Evolutionary conservation across 2,329 filamentous ascomycete genomes (phyloP).

Genomic region (Tolypocladium pustulatum): DNA sequence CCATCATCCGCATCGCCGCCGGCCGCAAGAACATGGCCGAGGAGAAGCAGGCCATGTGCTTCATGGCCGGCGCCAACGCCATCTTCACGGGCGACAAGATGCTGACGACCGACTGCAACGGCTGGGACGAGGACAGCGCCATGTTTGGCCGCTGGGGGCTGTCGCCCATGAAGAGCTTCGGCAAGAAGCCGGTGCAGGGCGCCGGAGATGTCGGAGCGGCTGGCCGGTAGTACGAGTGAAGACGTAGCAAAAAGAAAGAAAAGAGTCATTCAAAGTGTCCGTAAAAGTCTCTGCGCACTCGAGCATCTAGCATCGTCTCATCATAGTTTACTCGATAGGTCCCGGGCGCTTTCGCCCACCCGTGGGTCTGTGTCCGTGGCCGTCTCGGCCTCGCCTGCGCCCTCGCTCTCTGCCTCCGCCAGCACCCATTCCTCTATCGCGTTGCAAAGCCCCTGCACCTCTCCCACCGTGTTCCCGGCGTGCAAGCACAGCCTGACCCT

Average conservation of each 20-base stretch:
- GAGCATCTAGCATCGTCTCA: neutral
- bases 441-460: slow-evolving; percentile 43
- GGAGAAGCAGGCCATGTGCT: slow-evolving; percentile 82
- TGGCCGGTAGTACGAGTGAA: neutral
- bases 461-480: slow-evolving; percentile 47
- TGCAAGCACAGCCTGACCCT: slow-evolving; percentile 59
- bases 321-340: neutral
- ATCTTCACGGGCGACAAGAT: slow-evolving; percentile 95
- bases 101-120: slow-evolving; percentile 84
- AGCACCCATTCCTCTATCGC: slow-evolving; percentile 37
- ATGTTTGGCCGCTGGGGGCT: slow-evolving; percentile 82
- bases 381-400: neutral
- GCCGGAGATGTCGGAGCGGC: slow-evolving; percentile 6
- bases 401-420: neutral
- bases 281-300: neutral
- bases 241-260: neutral
- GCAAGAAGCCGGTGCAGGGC: slow-evolving; percentile 18
- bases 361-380: neutral
- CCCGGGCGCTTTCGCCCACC: neutral
- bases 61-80: slow-evolving; percentile 87
- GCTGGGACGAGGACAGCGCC: slow-evolving; percentile 77
- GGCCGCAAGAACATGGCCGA: slow-evolving; percentile 76
- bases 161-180: slow-evolving; percentile 58
- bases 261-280: neutral
- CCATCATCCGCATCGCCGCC: slow-evolving; percentile 79